Evolutionary conservation across 768 basidiomycete species (phyloP).

Genomic region (Rubroboletus satanas): DNA sequence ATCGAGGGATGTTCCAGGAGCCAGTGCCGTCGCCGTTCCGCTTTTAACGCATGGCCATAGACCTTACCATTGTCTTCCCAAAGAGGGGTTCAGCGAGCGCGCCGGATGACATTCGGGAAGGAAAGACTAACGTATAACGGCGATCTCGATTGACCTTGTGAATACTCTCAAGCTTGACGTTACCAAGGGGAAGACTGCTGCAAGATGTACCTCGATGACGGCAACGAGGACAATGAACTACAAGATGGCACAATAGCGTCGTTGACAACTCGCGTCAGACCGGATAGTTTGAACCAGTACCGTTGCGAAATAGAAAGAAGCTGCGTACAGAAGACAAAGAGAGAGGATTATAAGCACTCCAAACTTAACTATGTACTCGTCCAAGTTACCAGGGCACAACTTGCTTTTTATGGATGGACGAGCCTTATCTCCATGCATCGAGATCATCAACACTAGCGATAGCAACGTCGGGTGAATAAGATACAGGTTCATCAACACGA

Average conservation of each 20-base stretch:
- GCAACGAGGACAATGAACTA: slow-evolving; percentile 2
- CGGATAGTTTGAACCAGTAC: background rate
- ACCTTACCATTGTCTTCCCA: slow-evolving; percentile 14
- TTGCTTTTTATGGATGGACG: background rate
- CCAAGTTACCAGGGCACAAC: background rate
- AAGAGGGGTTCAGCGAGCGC: slow-evolving; percentile 6
- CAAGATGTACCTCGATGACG: slow-evolving; percentile 5
- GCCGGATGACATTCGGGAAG: background rate
- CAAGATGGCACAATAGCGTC: background rate
- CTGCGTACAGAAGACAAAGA: background rate
- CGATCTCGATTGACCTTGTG: background rate
- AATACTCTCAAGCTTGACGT: background rate
- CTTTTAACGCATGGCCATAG: background rate
- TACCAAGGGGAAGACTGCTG: background rate
- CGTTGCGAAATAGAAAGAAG: background rate
- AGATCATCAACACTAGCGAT: background rate
- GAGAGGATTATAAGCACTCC: background rate
- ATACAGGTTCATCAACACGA: background rate
- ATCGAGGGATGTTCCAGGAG: background rate
- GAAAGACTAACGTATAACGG: too few species aligned
- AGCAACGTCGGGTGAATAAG: background rate
- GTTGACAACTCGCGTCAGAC: background rate
- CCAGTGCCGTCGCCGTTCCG: background rate
- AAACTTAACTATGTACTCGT: background rate
- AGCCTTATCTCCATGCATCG: background rate